phyloP scores from a whole-genome alignment of 768 basidiomycete species.

The Mycena rosella region DNA sequence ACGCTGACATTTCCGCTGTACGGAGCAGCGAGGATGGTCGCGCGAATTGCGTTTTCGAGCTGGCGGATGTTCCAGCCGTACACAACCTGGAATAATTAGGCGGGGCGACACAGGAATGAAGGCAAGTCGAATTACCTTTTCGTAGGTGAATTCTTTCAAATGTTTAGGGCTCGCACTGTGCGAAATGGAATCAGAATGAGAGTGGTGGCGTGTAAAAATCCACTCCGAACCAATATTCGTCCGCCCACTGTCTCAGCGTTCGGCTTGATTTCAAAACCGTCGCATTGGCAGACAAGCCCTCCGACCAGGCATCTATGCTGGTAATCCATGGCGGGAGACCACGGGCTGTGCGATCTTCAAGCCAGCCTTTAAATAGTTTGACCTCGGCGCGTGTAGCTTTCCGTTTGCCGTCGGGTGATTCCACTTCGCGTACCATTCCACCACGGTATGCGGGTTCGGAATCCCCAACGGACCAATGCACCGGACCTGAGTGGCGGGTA shows the following conservation, averaged over 20 bases:
- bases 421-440: conserved; percentile 69
- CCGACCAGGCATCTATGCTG: conserved; percentile 36
- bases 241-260: conserved; percentile 83
- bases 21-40: conserved; percentile 59
- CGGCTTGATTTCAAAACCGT: conserved; percentile 64
- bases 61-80: conserved; percentile 63
- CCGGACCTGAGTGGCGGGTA: conserved; percentile 47
- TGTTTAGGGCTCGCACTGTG: conserved; percentile 65
- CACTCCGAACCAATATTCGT: conserved; percentile 77
- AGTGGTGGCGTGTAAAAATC: neutral
- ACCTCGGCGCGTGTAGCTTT: conserved; percentile 58
- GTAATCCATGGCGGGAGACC: conserved; percentile 66
- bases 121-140: conserved; percentile 57
- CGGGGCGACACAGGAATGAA: neutral
- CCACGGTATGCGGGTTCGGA: conserved; percentile 75
- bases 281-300: conserved; percentile 35
- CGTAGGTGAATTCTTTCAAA: conserved; percentile 84
- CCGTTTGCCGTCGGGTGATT: conserved; percentile 51
- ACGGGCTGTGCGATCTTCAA: conserved; percentile 53
- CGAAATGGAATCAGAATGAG: conserved; percentile 10
- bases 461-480: conserved; percentile 75
- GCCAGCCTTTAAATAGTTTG: conserved; percentile 60
- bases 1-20: conserved; percentile 64
- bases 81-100: conserved; percentile 39
- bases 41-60: conserved; percentile 52